Base-by-base conservation (phyloP, 345 rosid genomes). In the Microthlaspi erraticum region DNA sequence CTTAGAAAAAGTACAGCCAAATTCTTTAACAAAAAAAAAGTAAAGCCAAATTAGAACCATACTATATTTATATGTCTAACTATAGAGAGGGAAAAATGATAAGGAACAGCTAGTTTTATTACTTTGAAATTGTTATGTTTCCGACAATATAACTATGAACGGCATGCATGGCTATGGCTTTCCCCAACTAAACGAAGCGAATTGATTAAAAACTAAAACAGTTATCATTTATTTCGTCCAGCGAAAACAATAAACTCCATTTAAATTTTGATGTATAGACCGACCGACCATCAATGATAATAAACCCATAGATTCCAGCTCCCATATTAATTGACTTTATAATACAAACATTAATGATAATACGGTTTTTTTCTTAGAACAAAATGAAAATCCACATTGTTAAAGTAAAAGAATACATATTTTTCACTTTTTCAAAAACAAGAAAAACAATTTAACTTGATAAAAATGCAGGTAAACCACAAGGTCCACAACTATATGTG, bases 71-170 rank as follows among this genome's bases (percentile, higher is more conserved):
- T 43, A 5, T 53, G 29, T 26, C 12, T n/a, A 23, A 39, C 12
- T 6, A 18, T 48, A 36, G 11, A 53, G 16, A 50, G 38, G 16
- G 19, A 7, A 64, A 46, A 66, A 46, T 48, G 7, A 46, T 9
- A 10, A 26, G 46, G 50, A 70, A 29, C 14, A 70, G 60, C 61
- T 51, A 41, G 18, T 51, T 51, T 41, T 51, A 8, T 42, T 43
- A 42, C 46, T 42, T 62, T 43, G 55, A 19, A 61, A 41, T 20
- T 62, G 19, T 32, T 14, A 0, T 23, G 8, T 16, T 23, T 45
- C 66, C 77, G 66, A 72, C 71, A 64, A 46, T 55, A 46, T 64
- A 73, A 56, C 29, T 45, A 64, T 45, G 77, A 72, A 23, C 31
- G 49, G 43, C 58, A 72, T 71, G 67, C 45, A 70, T 42, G 55